phyloP scores from a whole-genome alignment of 169 alveolate genomes.

The Perkinsus chesapeaki region DNA sequence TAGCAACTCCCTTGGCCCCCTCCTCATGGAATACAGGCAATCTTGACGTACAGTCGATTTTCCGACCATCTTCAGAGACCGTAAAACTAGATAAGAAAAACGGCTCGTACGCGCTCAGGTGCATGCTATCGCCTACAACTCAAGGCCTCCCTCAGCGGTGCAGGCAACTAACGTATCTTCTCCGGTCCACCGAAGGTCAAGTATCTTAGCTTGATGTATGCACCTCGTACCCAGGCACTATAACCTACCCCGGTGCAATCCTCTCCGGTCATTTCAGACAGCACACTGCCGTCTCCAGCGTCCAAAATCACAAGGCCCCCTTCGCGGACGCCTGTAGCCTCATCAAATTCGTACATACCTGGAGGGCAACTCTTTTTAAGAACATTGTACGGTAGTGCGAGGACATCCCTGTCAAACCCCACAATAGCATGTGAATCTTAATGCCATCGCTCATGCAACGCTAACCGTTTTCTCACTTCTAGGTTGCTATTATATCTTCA shows the following conservation, averaged over 20 bases:
- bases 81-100: neutral
- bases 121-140: neutral
- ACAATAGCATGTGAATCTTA: too few species aligned
- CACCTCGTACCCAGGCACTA: neutral
- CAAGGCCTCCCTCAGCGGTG: neutral
- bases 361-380: too few species aligned
- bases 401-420: too few species aligned
- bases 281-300: neutral
- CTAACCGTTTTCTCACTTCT: too few species aligned
- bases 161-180: neutral
- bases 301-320: neutral
- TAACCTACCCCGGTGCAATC: neutral
- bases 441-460: too few species aligned
- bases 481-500: too few species aligned
- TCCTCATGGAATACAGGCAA: neutral
- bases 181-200: neutral
- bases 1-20: neutral
- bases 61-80: neutral
- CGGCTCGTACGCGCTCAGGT: neutral
- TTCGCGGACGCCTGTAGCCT: neutral
- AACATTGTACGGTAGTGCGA: too few species aligned
- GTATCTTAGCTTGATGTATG: neutral
- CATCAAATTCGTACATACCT: neutral
- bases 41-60: neutral
- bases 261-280: neutral